A percentile compares a stretch with the other conserved stretches of the same genome.
These are phyloP conservation scores for Teratosphaeria epicoccoides DNA, from an alignment of 2,329 filamentous ascomycete species.

Conservation along the genomic window DNA sequence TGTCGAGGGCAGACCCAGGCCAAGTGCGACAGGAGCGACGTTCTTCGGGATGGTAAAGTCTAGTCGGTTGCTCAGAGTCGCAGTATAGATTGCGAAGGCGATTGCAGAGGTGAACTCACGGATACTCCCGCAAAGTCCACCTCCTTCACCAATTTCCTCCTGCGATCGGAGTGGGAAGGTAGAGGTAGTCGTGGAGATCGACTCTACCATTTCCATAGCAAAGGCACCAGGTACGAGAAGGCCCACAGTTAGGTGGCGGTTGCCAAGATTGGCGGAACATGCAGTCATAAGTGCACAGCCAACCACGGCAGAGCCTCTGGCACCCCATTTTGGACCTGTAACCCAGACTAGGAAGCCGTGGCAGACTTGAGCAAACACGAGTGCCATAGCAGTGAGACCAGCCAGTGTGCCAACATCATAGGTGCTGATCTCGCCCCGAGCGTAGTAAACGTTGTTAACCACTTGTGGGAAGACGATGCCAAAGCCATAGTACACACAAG, in stretches of 20 bases:
- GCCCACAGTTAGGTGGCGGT: slow-evolving; percentile 12
- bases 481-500: slow-evolving; percentile 17
- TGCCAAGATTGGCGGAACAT: slow-evolving; percentile 12
- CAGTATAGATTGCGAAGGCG: slow-evolving; percentile 15
- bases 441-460: slow-evolving; percentile 16
- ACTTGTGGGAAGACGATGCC: slow-evolving; percentile 17
- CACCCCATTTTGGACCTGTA: slow-evolving; percentile 16
- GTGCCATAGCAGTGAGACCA: slow-evolving; percentile 15
- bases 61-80: slow-evolving; percentile 15
- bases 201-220: slow-evolving; percentile 16
- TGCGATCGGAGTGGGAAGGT: slow-evolving; percentile 19
- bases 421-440: slow-evolving; percentile 15
- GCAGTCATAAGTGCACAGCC: slow-evolving; percentile 13
- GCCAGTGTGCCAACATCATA: slow-evolving; percentile 18
- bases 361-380: slow-evolving; percentile 20
- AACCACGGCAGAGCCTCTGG: slow-evolving; percentile 16
- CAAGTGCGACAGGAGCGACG: slow-evolving; percentile 11
- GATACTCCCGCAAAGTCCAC: slow-evolving; percentile 15
- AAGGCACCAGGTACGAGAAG: slow-evolving; percentile 14
- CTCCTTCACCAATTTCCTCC: slow-evolving; percentile 19
- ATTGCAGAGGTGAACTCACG: slow-evolving; percentile 16
- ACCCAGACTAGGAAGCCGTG: slow-evolving; percentile 17
- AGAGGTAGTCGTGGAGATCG: slow-evolving; percentile 16
- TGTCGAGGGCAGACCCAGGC: slow-evolving; percentile 10
- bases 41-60: slow-evolving; percentile 9